Conservation (phyloP, 441 rosid species). For the Corymbia citriodora region DNA sequence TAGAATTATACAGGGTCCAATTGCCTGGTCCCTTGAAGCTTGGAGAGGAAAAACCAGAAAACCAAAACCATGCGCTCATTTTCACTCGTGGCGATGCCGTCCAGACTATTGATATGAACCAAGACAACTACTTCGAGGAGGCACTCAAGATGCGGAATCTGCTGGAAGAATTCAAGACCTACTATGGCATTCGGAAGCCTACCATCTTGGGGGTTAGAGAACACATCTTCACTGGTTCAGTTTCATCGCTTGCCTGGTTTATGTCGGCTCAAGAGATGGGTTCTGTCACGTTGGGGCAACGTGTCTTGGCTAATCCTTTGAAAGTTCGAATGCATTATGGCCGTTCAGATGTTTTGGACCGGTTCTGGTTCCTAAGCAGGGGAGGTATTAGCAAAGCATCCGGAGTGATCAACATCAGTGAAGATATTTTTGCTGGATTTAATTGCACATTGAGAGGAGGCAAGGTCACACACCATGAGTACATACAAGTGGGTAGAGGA, state of each 20-base stretch:
- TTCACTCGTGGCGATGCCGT: conserved; percentile 91
- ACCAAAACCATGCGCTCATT: conserved; percentile 90
- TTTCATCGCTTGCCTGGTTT: conserved; percentile 89
- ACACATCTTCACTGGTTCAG: conserved; percentile 83
- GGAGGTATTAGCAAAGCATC: conserved; percentile 96
- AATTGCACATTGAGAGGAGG: conserved; percentile 89
- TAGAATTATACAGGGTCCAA: conserved; percentile 77
- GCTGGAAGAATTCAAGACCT: conserved; percentile 64
- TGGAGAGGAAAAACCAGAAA: conserved; percentile 90
- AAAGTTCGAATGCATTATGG: conserved; percentile 93
- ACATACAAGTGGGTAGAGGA: conserved; percentile 89
- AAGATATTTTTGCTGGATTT: conserved; percentile 88
- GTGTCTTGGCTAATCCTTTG: conserved; percentile 85
- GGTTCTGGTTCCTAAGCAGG: conserved; percentile 82
- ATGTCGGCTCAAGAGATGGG: conserved; percentile 92
- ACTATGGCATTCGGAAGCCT: conserved; percentile 78
- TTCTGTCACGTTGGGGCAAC: conserved; percentile 88
- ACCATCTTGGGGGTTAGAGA: conserved; percentile 88
- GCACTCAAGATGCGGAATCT: conserved; percentile 90
- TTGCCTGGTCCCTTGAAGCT: conserved; percentile 86
- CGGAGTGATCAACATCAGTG: conserved; percentile 74
- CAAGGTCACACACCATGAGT: conserved; percentile 90
- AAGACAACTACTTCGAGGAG: conserved; percentile 89
- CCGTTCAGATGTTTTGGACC: conserved; percentile 89
- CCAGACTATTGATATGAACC: conserved; percentile 93